Conservation (phyloP, 129 eudicot genomes). For the Kitagawia praeruptora region DNA sequence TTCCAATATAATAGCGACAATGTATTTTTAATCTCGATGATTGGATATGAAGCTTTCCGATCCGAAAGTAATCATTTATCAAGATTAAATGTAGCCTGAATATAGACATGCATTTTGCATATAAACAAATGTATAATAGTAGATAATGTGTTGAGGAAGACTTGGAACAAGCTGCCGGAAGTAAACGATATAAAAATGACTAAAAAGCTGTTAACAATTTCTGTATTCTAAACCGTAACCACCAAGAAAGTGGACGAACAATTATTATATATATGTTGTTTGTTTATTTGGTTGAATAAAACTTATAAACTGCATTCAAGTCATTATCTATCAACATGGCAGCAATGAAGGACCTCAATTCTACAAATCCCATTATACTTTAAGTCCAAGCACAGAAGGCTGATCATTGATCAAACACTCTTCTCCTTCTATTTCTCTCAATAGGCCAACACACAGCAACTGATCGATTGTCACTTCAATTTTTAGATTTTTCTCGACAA, state of each 20-base stretch:
- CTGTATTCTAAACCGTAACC: background rate
- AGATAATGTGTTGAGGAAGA: background rate
- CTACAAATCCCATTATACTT: background rate
- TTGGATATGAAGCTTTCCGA: no score
- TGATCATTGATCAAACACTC: background rate
- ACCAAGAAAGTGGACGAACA: background rate
- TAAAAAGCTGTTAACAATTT: background rate
- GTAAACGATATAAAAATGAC: background rate
- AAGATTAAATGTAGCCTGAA: background rate
- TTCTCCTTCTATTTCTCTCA: background rate
- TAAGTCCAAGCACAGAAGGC: background rate
- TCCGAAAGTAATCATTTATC: no score
- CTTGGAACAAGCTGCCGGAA: background rate
- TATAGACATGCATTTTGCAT: background rate
- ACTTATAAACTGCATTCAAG: background rate
- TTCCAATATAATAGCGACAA: no score
- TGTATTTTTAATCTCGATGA: no score
- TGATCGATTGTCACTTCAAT: background rate
- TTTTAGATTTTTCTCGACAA: background rate
- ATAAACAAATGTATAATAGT: background rate
- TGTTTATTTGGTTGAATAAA: background rate
- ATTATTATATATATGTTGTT: background rate
- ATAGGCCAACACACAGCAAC: background rate
- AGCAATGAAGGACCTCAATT: background rate
- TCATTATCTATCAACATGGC: background rate